These are phyloP conservation scores for Phytophthora meadii DNA, from an alignment of 352 stramenopile species.

Conservation along the genomic window DNA sequence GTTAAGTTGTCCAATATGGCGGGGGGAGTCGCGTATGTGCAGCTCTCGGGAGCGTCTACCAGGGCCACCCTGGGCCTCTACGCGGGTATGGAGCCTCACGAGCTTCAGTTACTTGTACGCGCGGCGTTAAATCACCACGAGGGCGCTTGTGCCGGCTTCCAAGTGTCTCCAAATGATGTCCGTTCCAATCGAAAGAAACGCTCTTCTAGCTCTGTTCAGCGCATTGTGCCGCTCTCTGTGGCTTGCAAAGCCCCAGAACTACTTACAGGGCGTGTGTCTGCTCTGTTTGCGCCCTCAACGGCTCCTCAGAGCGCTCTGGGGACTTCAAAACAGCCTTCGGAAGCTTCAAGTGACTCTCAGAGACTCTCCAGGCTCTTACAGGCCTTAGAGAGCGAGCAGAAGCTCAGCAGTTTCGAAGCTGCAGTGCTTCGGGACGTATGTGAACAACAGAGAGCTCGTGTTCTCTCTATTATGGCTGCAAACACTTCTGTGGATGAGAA, in stretches of 20 bases:
- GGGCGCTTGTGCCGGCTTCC: constrained; percentile 48
- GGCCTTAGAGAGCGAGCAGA: constrained; percentile 50
- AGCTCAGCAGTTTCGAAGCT: constrained; percentile 51
- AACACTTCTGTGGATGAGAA: constrained; percentile 47
- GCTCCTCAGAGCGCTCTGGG: not conserved
- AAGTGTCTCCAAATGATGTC: constrained; percentile 25
- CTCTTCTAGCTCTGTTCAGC: constrained; percentile 5
- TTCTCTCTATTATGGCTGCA: constrained; percentile 46
- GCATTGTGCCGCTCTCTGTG: constrained; percentile 68
- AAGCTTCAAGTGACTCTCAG: constrained; percentile 1
- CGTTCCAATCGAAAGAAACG: constrained; percentile 10
- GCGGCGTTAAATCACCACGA: constrained; percentile 31
- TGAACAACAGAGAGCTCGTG: constrained; percentile 38
- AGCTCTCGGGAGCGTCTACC: constrained; percentile 32
- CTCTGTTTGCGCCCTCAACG: constrained; percentile 15
- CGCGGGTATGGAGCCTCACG: constrained; percentile 49
- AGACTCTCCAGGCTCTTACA: constrained; percentile 42
- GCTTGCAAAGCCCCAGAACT: constrained; percentile 60
- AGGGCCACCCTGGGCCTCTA: constrained; percentile 59
- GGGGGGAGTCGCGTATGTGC: constrained; percentile 37
- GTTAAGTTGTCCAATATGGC: constrained; percentile 22
- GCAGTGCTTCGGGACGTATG: constrained; percentile 57
- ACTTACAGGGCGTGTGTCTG: constrained; percentile 39
- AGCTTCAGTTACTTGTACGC: constrained; percentile 55
- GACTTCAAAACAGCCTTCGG: not conserved